These are phyloP conservation scores for Suhomyces bokatorum DNA, from an alignment of 1,139 yeast genomes.

Conservation along the genomic window DNA sequence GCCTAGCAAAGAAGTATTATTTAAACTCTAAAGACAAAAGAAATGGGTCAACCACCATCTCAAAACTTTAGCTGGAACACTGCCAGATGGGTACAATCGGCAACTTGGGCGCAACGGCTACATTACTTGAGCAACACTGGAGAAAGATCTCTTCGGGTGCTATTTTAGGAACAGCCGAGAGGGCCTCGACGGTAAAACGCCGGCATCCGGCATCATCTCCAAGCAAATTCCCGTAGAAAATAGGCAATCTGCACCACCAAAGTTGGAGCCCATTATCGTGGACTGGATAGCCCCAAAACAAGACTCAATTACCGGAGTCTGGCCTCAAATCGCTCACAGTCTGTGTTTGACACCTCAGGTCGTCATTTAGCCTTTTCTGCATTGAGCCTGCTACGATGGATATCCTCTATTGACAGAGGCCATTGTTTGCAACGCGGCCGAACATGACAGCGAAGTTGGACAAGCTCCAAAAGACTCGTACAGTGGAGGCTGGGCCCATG, in stretches of 20 bases:
- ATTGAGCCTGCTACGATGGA: neutral
- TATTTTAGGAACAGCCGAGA: neutral
- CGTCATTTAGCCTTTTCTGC: neutral
- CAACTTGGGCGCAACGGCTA: neutral
- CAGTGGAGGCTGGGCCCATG: no score
- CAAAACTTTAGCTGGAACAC: conserved; percentile 1
- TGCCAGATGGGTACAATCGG: neutral
- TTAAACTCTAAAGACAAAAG: conserved; percentile 3
- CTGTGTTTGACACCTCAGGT: neutral
- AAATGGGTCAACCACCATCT: neutral
- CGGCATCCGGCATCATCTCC: no score
- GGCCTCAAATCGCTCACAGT: no score
- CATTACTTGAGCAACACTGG: conserved; percentile 1
- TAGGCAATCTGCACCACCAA: no score
- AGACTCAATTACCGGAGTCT: no score
- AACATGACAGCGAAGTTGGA: conserved; percentile 1
- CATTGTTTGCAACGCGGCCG: neutral
- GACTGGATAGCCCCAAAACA: no score
- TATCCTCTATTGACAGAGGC: neutral
- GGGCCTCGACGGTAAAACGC: neutral
- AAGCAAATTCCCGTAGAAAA: no score
- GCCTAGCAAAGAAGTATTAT: conserved; percentile 3
- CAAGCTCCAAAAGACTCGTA: neutral
- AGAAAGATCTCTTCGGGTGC: neutral
- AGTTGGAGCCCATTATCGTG: no score